Base-by-base conservation (phyloP, 345 rosid genomes). In the Hibiscus syriacus region DNA sequence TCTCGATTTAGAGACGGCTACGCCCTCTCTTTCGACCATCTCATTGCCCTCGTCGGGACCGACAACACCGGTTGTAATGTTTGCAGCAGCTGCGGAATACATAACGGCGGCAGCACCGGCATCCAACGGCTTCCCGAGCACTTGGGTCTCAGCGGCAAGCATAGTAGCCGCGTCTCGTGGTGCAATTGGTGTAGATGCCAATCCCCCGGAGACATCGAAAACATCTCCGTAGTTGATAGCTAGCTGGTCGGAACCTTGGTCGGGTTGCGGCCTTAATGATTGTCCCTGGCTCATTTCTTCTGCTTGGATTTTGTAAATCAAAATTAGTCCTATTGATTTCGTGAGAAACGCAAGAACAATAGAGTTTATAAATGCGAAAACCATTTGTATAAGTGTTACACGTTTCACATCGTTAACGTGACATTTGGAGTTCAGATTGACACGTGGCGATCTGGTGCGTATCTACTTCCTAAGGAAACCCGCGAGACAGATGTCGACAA, bases 51-150 rank as follows among this genome's bases (percentile, higher is more conserved):
- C 48, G 17, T 64, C 2, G 7, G 29, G 55, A 53, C 70, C 22
- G 1, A 78, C 71, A 16, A 66, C 14, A 22, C 84, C 84, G 0
- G 72, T 32, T 12, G 9, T 54, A n/a, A 52, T 26, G 27, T 82
- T 84, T 1, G 9, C 62, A 1, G n/a, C 14, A 0, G 83, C 86
- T 0, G 80, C 78, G 0, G 84, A 74, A 62, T 71, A 79, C 85
- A 79, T 76, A 5, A 50, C 78, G 1, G 76, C 70, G 8, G 79
- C 78, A 2, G 79, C 74, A 1, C 84, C 82, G 1, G 80, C 73
- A 14, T 30, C 68, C 4, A 20, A 71, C 5, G 70, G 67, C 70
- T 69, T 58, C 6, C 81, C 79, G 0, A 84, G 74, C 16, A 50
- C 73, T 7, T 32, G n/a, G 67, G 53, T 72, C 66, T 80, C 85